Conservation (phyloP, 805 yeast species). For the Candida parachauliodes region DNA sequence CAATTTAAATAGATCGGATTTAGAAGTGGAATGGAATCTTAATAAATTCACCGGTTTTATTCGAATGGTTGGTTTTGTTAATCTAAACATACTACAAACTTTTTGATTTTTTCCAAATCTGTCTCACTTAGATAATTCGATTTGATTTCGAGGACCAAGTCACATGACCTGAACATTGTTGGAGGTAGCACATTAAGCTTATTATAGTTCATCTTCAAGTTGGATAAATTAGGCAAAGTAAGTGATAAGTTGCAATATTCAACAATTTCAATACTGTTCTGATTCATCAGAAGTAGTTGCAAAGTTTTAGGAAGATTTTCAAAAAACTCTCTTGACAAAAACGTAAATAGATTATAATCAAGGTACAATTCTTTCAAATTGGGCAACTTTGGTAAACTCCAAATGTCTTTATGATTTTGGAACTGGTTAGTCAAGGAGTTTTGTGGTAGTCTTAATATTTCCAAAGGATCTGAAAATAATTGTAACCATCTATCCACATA, state of each 20-base stretch:
- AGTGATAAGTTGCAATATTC: constrained; percentile 4
- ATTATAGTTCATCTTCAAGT: constrained; percentile 17
- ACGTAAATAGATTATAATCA: constrained; percentile 21
- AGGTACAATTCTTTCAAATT: constrained; percentile 19
- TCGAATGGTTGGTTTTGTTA: constrained; percentile 1
- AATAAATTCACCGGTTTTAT: constrained; percentile 3
- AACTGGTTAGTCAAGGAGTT: constrained; percentile 18
- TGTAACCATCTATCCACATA: constrained; percentile 30
- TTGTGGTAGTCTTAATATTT: constrained; percentile 21
- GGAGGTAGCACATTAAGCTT: constrained; percentile 9
- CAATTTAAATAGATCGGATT: constrained; percentile 20
- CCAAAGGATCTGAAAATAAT: constrained; percentile 19
- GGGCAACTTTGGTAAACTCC: constrained; percentile 21
- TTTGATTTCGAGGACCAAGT: constrained; percentile 11
- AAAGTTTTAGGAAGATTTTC: constrained; percentile 25
- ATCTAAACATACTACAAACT: constrained; percentile 2
- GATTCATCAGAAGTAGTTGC: constrained; percentile 15
- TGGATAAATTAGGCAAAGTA: constrained; percentile 19
- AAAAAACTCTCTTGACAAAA: constrained; percentile 18
- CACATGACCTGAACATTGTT: constrained; percentile 6
- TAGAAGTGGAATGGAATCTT: constrained; percentile 4
- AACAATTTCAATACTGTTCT: constrained; percentile 11
- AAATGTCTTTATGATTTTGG: constrained; percentile 14
- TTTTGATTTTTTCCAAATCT: constrained; percentile 9
- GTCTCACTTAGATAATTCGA: constrained; percentile 14